Base-by-base conservation (phyloP, 2,329 filamentous ascomycete species). In the Malbranchea cinnamomea region DNA sequence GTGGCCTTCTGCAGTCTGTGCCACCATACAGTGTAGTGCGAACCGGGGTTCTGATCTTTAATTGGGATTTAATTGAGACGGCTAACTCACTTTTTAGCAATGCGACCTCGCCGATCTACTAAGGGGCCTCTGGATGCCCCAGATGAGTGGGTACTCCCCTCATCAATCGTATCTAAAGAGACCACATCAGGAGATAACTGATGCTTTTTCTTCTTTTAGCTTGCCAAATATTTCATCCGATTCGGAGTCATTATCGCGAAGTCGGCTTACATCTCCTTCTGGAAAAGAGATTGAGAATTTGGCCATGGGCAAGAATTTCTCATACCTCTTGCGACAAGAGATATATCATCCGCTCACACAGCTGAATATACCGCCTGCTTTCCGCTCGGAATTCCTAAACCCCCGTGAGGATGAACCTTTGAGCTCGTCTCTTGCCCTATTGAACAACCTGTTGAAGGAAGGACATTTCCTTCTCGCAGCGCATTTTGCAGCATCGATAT, bases 381-480 rank as follows among this genome's bases (percentile, higher is more conserved):
- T 93, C 51, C 72, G 80, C 37, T 69, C 70, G 39, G 69, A 80
- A 0, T 53, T 71, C 12, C 64, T 74, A 37, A 71, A 75, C 39
- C 75, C 81, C 1, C 51, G 63, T 1, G 58, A 71, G 0, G 65
- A 71, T 16, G 71, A 78, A 1, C 62, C 79, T 0, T 37, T 61
- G 12, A 37, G 44, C 4, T 40, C 48, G 5, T 49, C 47, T 24
- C 45, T 61, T 14, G 35, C 42, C 19, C 45, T 42, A 3, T 67
- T 94, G 17, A 59, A 71, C 11, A 64, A 67, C 2, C 70, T 94
- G 3, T 59, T 94, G 5, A 56, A 67, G 1, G 57, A 64, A 2
- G 82, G 84, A 28, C 78, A 89, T 50, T 94, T 87, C 56, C 72
- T 85, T 36, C 71, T 74, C 10, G 81, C 82, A 5, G 83, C 83